Conservation (phyloP, 2,329 filamentous ascomycete species). For the Cladorrhinum sp. region DNA sequence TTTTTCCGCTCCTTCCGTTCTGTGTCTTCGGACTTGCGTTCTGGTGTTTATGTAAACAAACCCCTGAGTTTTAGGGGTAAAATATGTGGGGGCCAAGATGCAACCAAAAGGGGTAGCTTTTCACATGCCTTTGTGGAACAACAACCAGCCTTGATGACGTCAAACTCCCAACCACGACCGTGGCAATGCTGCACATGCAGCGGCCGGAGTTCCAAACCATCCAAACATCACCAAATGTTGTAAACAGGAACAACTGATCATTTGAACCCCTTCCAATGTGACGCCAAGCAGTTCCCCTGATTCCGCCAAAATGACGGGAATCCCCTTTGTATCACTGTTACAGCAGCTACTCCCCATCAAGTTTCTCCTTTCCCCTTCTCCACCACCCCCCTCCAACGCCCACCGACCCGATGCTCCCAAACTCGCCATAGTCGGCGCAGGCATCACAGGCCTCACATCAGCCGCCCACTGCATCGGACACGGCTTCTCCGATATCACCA, state of each 20-base stretch:
- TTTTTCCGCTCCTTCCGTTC: too few relatives aligned
- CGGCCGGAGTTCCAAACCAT: too few relatives aligned
- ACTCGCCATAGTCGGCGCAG: conserved; percentile 67
- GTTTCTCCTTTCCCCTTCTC: conserved; percentile 62
- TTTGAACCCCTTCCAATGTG: too few relatives aligned
- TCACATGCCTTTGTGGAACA: too few relatives aligned
- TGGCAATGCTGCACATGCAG: too few relatives aligned
- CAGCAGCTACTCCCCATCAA: conserved; percentile 59
- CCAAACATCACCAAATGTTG: too few relatives aligned
- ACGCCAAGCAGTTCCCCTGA: not conserved
- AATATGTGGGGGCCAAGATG: not conserved
- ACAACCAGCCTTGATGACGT: not conserved
- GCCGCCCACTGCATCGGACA: conserved; percentile 81
- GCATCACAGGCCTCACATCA: conserved; percentile 71
- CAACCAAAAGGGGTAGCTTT: too few relatives aligned
- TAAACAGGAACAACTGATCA: too few relatives aligned
- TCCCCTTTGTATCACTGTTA: not conserved
- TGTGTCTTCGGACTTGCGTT: too few relatives aligned
- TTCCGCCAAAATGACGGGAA: conserved; percentile 28
- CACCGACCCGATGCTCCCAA: conserved; percentile 58
- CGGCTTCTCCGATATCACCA: conserved; percentile 70
- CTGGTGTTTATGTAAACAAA: not conserved
- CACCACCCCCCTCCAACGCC: conserved; percentile 54
- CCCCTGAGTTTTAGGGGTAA: not conserved
- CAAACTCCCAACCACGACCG: not conserved